Conservation (phyloP, 495 filamentous ascomycete species). For the Xylaria venustula region DNA sequence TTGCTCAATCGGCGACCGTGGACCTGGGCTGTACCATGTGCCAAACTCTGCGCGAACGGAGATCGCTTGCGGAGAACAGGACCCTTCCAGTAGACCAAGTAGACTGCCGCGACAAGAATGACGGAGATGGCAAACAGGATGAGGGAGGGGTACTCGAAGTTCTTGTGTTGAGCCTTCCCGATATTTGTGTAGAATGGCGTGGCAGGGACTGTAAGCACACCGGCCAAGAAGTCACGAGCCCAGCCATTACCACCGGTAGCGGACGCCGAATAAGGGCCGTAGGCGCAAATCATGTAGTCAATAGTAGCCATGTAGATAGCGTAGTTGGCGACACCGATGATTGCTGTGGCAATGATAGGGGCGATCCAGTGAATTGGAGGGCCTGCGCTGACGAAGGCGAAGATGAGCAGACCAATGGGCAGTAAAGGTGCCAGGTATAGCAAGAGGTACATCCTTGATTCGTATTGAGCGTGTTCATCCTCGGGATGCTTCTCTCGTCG, state of each 20-base stretch:
- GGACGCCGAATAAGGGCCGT: conserved; percentile 75
- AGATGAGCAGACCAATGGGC: conserved; percentile 68
- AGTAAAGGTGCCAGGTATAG: conserved; percentile 68
- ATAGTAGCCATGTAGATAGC: conserved; percentile 79
- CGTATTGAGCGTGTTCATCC: conserved; percentile 61
- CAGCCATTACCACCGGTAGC: conserved; percentile 72
- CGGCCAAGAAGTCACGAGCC: conserved; percentile 82
- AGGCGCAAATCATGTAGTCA: conserved; percentile 80
- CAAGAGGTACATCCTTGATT: conserved; percentile 57
- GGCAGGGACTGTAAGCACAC: conserved; percentile 72
- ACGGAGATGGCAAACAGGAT: conserved; percentile 73
- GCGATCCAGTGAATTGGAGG: conserved; percentile 65
- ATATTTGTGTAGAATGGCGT: conserved; percentile 72
- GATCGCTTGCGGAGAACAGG: conserved; percentile 67
- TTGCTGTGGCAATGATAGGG: conserved; percentile 54
- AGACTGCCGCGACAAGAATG: conserved; percentile 69
- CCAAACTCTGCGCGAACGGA: conserved; percentile 74
- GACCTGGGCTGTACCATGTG: conserved; percentile 48
- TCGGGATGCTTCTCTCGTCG: conserved; percentile 52
- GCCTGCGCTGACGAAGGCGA: conserved; percentile 65
- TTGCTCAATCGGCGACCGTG: conserved; percentile 18
- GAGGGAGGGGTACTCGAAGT: conserved; percentile 66
- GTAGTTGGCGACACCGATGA: conserved; percentile 71
- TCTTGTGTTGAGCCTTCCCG: conserved; percentile 47
- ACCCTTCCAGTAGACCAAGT: conserved; percentile 78